Percentiles rank a stretch among this genome's conserved stretches.
phyloP scores from a whole-genome alignment of 2,329 filamentous ascomycete genomes.

The Colletotrichum spaethianum region DNA sequence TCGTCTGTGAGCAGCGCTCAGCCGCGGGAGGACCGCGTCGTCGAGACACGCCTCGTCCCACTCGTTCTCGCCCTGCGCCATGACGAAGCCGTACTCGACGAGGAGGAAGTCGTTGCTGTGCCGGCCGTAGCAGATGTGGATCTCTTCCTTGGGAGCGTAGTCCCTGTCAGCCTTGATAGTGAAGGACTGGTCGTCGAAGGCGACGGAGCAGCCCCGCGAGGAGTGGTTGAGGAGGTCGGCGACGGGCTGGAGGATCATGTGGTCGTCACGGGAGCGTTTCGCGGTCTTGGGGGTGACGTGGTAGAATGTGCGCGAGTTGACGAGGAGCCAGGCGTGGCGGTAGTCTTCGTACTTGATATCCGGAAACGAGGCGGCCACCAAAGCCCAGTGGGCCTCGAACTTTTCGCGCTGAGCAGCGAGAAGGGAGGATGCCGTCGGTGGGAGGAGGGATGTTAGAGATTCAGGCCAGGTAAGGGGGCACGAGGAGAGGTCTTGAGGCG shows the following conservation, averaged over 20 bases:
- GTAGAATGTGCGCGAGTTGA: conserved; percentile 76
- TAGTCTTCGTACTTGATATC: conserved; percentile 58
- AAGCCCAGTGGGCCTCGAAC: conserved; percentile 58
- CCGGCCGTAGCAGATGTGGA: conserved; percentile 78
- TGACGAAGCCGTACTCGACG: conserved; percentile 73
- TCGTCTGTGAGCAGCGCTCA: conserved; percentile 52
- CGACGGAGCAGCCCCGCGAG: conserved; percentile 65
- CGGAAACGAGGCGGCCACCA: conserved; percentile 50
- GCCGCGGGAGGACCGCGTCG: conserved; percentile 58
- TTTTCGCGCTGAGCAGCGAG: conserved; percentile 66
- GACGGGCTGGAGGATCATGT: conserved; percentile 79
- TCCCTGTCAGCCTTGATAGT: conserved; percentile 65
- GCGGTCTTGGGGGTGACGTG: conserved; percentile 63
- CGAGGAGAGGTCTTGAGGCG: conserved; percentile 67
- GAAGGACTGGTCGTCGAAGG: conserved; percentile 66
- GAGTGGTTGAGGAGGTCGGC: conserved; percentile 79
- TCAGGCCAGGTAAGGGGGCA: conserved; percentile 66
- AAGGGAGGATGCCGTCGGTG: conserved; percentile 58
- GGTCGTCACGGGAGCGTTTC: conserved; percentile 64
- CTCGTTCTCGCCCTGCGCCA: conserved; percentile 60
- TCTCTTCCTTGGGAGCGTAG: conserved; percentile 72
- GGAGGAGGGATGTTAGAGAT: conserved; percentile 62
- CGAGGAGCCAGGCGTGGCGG: conserved; percentile 70
- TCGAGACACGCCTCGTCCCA: conserved; percentile 67
- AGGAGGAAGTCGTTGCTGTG: conserved; percentile 82